Evolutionary conservation across 768 basidiomycete genomes (phyloP).

Genomic region (Panaeolus cyanescens): DNA sequence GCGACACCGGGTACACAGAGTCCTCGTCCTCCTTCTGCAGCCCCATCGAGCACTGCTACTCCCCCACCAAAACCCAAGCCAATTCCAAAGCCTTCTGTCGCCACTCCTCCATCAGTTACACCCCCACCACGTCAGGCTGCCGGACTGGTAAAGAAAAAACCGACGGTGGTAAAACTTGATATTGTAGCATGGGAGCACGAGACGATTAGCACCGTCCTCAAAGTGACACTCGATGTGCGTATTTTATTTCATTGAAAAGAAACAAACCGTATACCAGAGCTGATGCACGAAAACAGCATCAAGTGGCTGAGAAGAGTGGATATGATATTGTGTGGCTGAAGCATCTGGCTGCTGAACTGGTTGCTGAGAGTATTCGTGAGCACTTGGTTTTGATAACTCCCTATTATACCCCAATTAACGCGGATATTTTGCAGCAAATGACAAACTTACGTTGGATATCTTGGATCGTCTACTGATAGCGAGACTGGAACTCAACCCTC

Average conservation of each 20-base stretch:
- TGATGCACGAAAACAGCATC: slow-evolving; percentile 40
- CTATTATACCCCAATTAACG: slow-evolving; percentile 7
- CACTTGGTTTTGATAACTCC: slow-evolving; percentile 9
- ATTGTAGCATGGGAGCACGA: slow-evolving; percentile 73
- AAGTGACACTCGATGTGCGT: slow-evolving; percentile 80
- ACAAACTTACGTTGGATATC: slow-evolving; percentile 56
- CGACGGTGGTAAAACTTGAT: slow-evolving; percentile 47
- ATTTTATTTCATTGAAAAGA: background rate
- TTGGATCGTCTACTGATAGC: slow-evolving; percentile 83
- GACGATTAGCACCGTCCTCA: slow-evolving; percentile 65
- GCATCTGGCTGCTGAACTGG: slow-evolving; percentile 65
- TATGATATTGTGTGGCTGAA: slow-evolving; percentile 87
- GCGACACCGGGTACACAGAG: slow-evolving; percentile 21
- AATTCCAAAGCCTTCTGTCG: slow-evolving; percentile 29
- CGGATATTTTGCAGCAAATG: slow-evolving; percentile 28
- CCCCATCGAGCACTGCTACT: slow-evolving; percentile 22
- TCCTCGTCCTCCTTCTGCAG: slow-evolving; percentile 20
- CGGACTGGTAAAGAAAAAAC: slow-evolving; percentile 52
- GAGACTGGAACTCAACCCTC: slow-evolving; percentile 78
- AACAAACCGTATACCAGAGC: background rate
- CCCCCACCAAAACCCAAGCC: slow-evolving; percentile 37
- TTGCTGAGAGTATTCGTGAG: slow-evolving; percentile 56
- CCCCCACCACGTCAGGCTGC: slow-evolving; percentile 32
- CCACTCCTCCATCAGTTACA: slow-evolving; percentile 21
- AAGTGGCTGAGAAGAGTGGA: slow-evolving; percentile 57